A percentile compares a stretch with the other conserved stretches of the same genome.
These are phyloP conservation scores for Catenaria anguillulae DNA, from an alignment of 371 early-diverging fungal species.

Conservation along the genomic window DNA sequence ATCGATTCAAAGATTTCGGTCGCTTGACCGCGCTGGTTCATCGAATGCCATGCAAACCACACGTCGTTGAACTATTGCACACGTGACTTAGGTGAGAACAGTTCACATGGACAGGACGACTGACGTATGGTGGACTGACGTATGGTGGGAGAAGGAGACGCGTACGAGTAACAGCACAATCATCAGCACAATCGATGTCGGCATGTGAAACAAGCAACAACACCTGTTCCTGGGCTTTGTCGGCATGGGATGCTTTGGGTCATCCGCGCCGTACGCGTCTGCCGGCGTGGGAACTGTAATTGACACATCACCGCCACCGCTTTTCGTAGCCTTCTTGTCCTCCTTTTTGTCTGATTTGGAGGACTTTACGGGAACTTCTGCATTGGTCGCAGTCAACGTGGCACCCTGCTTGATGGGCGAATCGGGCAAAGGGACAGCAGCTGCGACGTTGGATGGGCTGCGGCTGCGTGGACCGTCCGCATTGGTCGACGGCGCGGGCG, in stretches of 20 bases:
- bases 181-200: conserved; percentile 6
- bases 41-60: conserved; percentile 1
- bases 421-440: not conserved
- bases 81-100: not conserved
- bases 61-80: not conserved
- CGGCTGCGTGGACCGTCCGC: not conserved
- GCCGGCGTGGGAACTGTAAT: no score
- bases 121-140: no score
- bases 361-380: no score
- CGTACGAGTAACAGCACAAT: conserved; percentile 2
- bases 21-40: not conserved
- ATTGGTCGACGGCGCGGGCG: not conserved
- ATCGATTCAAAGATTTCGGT: not conserved
- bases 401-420: not conserved
- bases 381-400: not conserved
- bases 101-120: not conserved
- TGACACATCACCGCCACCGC: no score
- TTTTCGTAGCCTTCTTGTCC: no score
- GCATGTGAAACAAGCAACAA: conserved; percentile 2
- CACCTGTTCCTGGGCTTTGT: not conserved
- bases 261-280: not conserved
- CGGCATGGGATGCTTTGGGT: not conserved
- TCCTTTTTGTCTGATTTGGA: no score
- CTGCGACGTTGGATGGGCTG: not conserved
- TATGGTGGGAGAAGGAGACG: no score